Percentiles rank a stretch among this genome's conserved stretches.
phyloP scores from a whole-genome alignment of 768 basidiomycete species.

The Mycena capillaripes region DNA sequence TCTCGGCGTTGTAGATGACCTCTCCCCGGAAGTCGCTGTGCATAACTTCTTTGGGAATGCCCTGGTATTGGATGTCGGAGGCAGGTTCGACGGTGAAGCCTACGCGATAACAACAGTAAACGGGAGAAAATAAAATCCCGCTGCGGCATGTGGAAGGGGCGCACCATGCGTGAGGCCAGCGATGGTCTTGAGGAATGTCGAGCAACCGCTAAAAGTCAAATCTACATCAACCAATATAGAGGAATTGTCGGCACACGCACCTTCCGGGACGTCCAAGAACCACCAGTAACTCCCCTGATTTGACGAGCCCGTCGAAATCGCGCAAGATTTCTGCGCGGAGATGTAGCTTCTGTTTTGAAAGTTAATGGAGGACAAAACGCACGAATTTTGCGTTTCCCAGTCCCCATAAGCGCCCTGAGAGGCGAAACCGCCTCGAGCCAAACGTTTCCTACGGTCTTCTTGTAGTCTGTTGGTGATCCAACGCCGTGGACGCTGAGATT shows the following conservation, averaged over 20 bases:
- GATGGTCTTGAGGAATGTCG: slow-evolving; percentile 66
- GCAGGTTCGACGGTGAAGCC: slow-evolving; percentile 28
- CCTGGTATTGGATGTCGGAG: slow-evolving; percentile 42
- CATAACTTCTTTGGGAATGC: slow-evolving; percentile 61
- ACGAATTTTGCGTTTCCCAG: slow-evolving; percentile 34
- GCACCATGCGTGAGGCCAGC: too few species aligned
- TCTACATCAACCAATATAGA: neutral
- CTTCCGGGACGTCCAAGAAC: slow-evolving; percentile 57
- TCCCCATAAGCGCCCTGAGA: slow-evolving; percentile 37
- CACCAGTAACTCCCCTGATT: slow-evolving; percentile 67
- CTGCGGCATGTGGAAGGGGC: too few species aligned
- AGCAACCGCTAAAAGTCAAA: slow-evolving; percentile 48
- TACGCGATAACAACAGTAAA: neutral
- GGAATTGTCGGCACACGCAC: slow-evolving; percentile 5
- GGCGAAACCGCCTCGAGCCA: slow-evolving; percentile 38
- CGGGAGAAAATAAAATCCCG: neutral
- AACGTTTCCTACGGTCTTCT: slow-evolving; percentile 56
- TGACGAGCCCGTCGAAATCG: slow-evolving; percentile 61
- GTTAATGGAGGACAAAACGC: neutral
- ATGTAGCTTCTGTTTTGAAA: neutral
- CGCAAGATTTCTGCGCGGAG: slow-evolving; percentile 52
- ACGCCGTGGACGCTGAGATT: slow-evolving; percentile 51
- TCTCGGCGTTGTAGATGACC: slow-evolving; percentile 59
- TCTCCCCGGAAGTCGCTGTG: slow-evolving; percentile 61
- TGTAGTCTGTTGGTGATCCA: slow-evolving; percentile 52